Evolutionary conservation across 176 grass and related monocot species (phyloP), one percentile per base, ranked within the genome.

Genomic region (Alopecurus myosuroides): DNA sequence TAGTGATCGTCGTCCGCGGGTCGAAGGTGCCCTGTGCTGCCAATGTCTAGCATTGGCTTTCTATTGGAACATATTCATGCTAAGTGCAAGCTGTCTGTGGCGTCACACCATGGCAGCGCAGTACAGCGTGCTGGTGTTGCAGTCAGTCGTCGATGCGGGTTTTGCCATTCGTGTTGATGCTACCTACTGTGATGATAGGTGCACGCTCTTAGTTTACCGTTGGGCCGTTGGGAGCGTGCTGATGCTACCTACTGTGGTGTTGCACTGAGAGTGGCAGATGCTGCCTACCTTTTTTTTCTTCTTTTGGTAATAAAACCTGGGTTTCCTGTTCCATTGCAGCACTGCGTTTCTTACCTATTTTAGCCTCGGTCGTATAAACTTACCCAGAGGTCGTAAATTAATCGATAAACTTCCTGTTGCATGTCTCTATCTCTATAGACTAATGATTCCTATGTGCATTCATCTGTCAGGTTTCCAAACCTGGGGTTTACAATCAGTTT

Each of bases 391-490:
- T 22, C 19, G 0, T 29, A 3, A 78, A 22, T 74, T 28, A 7
- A 18, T 69, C 13, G 15, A 37, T 82, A 20, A 81, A 50, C 11
- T 31, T 61, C 3, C 39, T 17, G 46, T 60, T 23, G 11, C 30
- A 63, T 84, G 15, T 7, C 3, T 79, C 70, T 25, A 0, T 11
- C 5, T 79, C 50, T 33, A 0, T 48, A 31, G 19, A 70, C 23
- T 81, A 81, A 81, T 61, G 37, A 41, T 58, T 85, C 11, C 15
- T 41, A 50, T 49, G 50, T 3, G 15, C 67, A 76, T 80, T 10
- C 67, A 28, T 76, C 37, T 87, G 0, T 33, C 85, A 84, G 80
- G 42, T 84, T 80, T 50, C 48, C 31, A 68, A 3, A 85, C 35
- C 74, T 7, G 33, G 75, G 85, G 39, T 51, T 90, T 50, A 42